These are phyloP conservation scores for Lycium barbarum DNA, from an alignment of 257 asterid species.

Conservation along the genomic window DNA sequence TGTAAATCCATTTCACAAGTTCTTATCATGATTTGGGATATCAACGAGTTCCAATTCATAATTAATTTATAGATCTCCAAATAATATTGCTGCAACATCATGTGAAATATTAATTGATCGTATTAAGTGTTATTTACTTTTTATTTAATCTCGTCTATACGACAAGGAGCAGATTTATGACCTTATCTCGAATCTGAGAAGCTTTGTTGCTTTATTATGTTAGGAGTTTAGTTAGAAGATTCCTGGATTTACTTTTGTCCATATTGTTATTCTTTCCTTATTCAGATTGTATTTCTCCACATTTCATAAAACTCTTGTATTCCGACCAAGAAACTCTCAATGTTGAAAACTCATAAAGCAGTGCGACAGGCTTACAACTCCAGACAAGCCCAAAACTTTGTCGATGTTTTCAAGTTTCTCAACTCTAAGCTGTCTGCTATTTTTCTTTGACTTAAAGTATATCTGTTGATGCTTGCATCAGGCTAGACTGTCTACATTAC, in stretches of 20 bases:
- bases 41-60: background rate
- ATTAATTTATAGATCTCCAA: background rate
- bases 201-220: background rate
- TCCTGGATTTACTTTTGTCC: background rate
- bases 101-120: background rate
- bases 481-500: background rate
- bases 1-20: background rate
- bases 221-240: background rate
- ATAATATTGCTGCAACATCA: background rate
- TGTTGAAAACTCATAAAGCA: conserved; percentile 12
- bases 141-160: background rate
- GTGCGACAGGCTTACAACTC: conserved; percentile 9
- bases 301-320: background rate
- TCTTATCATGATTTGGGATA: background rate
- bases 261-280: background rate
- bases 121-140: background rate
- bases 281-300: conserved; percentile 11
- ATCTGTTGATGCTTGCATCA: background rate
- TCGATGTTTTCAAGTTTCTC: background rate
- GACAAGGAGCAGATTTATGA: background rate
- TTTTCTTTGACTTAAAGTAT: background rate
- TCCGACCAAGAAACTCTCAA: background rate
- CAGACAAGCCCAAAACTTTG: conserved; percentile 14
- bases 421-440: background rate
- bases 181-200: background rate